Evolutionary conservation across 1,284 basidiomycete genomes (phyloP), one percentile per base, ranked within the genome.

Genomic region (Leucoagaricus sp.): DNA sequence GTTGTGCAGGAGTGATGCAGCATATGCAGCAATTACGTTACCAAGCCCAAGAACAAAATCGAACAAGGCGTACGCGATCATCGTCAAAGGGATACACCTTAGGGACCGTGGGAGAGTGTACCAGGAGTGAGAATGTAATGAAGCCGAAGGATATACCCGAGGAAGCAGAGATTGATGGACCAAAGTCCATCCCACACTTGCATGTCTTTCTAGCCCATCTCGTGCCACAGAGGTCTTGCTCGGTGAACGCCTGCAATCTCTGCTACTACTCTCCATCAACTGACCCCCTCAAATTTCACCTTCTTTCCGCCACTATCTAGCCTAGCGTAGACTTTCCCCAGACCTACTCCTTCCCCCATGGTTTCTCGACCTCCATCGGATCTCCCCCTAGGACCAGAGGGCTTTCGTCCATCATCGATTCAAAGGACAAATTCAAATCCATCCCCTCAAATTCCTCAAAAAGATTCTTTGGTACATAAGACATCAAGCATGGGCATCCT

Each of bases 131-230:
- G 51, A 53, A 53, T 38, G n/a, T 47, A 25, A 28, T 45, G 23
- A 48, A 49, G 38, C 47, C 47, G 54, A 55, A 15, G 34, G 46
- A 55, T 55, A n/a, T n/a, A 55, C 53, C 53, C 53, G 53, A 40
- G 23, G 25, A 48, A 17, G 46, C 38, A 19, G 31, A 23, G 40
- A 33, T 29, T 42, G 49, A 51, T 52, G 50, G 50, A 21, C 42
- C 41, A 53, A 42, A 19, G 19, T 40, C 29, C 50, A 52, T 52
- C 50, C 50, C 50, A 52, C 50, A 52, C 41, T 45, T 53, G 31
- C 13, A 53, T 53, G 51, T 53, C 33, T 53, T 53, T 45, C 51
- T 53, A 52, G 31, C 19, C 41, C 29, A 33, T 19, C 31, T 29
- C 50, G 17, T 33, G 19, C 28, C 38, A 26, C 19, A 21, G 41